These are phyloP conservation scores for Obba rivulosa DNA, from an alignment of 768 basidiomycete species.

Conservation along the genomic window DNA sequence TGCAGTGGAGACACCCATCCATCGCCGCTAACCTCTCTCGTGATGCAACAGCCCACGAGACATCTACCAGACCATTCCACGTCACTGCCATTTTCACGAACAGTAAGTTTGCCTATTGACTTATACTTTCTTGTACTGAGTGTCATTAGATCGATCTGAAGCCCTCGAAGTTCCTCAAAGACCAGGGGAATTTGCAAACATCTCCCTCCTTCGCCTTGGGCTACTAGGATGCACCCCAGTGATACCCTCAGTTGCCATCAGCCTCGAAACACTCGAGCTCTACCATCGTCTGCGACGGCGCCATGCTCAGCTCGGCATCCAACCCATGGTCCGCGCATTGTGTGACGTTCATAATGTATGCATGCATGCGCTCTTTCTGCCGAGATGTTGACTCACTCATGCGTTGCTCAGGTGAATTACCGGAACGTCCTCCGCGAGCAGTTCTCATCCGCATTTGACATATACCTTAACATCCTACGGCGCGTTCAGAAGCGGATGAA, in stretches of 20 bases:
- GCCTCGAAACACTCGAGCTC: background rate
- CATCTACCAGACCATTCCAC: background rate
- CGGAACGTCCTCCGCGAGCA: conserved; percentile 9
- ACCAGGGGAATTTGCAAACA: background rate
- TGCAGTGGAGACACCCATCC: background rate
- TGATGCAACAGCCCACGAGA: background rate
- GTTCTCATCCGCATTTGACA: conserved; percentile 29
- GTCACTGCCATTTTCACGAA: background rate
- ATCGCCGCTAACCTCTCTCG: background rate
- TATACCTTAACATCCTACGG: conserved; percentile 25
- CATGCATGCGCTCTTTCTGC: background rate
- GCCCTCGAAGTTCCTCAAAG: background rate
- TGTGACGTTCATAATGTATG: background rate
- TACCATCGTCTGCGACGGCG: background rate
- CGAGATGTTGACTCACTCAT: background rate
- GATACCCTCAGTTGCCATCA: background rate
- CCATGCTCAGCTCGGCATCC: background rate
- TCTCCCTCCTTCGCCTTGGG: background rate
- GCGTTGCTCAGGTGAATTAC: conserved; percentile 17
- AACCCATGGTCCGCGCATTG: background rate
- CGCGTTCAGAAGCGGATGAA: conserved; percentile 16
- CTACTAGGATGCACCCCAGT: background rate
- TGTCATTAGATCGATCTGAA: background rate
- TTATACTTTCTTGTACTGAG: too few species aligned
- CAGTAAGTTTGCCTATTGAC: background rate